A percentile compares a stretch with the other conserved stretches of the same genome.
Conservation (phyloP, 805 yeast species). For the Ogataea dorogensis region DNA sequence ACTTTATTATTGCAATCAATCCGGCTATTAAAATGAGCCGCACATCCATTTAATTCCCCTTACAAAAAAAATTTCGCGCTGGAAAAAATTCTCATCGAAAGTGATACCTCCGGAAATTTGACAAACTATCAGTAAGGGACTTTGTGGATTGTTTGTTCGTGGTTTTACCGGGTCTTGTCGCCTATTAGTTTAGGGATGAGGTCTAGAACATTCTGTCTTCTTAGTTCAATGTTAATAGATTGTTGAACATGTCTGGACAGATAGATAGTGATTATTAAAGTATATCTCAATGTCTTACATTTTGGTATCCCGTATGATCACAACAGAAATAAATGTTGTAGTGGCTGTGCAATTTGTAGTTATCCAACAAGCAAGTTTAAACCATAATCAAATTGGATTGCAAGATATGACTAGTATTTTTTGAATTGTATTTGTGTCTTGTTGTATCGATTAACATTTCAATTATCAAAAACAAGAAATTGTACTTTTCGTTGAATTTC, state of each 20-base stretch:
- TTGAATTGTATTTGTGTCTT: neutral
- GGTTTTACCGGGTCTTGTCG: slow-evolving; percentile 20
- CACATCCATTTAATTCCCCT: neutral
- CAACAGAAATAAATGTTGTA: slow-evolving; percentile 22
- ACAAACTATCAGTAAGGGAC: slow-evolving; percentile 25
- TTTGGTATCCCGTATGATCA: slow-evolving; percentile 37
- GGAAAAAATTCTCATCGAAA: slow-evolving; percentile 27
- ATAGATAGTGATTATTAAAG: slow-evolving; percentile 30
- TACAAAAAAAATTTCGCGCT: slow-evolving; percentile 6
- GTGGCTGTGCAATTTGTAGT: slow-evolving; percentile 4
- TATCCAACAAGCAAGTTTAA: slow-evolving; percentile 5
- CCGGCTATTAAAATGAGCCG: slow-evolving; percentile 11
- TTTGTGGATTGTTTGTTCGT: neutral
- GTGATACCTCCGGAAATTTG: slow-evolving; percentile 33
- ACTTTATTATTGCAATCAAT: slow-evolving; percentile 40
- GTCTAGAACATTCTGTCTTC: slow-evolving; percentile 12
- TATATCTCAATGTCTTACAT: slow-evolving; percentile 24
- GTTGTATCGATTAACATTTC: neutral
- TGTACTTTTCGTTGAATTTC: slow-evolving; percentile 5
- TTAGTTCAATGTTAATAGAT: slow-evolving; percentile 25
- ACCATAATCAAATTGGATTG: slow-evolving; percentile 1
- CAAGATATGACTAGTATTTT: slow-evolving; percentile 8
- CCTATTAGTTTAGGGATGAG: slow-evolving; percentile 36
- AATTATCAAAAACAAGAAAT: slow-evolving; percentile 1
- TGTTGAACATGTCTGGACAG: slow-evolving; percentile 33